Conservation (phyloP, 225 moss, liverwort and hornwort genomes). For the Antitrichia curtipendula region DNA sequence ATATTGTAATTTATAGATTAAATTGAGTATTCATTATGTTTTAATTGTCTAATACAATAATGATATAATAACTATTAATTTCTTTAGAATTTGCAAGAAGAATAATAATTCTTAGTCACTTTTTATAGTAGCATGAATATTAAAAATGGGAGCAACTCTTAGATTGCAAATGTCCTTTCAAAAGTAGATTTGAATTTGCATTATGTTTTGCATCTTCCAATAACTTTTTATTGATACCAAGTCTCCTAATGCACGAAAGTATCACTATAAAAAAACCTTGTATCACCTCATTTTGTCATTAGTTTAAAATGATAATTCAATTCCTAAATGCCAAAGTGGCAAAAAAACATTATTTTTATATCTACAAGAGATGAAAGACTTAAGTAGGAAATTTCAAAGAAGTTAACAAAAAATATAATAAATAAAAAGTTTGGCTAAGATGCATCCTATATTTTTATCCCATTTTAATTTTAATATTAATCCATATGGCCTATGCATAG, state of each 20-base stretch:
- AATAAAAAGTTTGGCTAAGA: not conserved
- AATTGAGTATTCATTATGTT: not conserved
- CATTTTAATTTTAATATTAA: not conserved
- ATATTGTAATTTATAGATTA: not conserved
- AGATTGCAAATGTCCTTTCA: not conserved
- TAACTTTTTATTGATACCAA: not conserved
- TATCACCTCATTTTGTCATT: not conserved
- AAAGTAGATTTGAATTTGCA: not conserved
- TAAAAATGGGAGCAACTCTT: not conserved
- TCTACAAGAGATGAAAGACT: not conserved
- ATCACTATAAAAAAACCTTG: not conserved
- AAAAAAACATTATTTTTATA: not conserved
- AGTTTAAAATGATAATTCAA: not conserved
- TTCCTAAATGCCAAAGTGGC: not conserved
- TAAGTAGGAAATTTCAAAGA: not conserved
- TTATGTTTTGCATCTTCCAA: not conserved
- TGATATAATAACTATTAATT: not conserved
- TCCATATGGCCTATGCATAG: not conserved
- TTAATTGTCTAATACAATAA: not conserved
- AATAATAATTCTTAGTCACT: not conserved
- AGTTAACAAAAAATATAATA: not conserved
- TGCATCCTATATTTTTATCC: not conserved
- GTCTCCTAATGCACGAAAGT: not conserved
- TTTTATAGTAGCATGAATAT: not conserved
- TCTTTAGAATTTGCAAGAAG: not conserved